Evolutionary conservation across 257 asterid species (phyloP), one percentile per base, ranked within the genome.

Genomic region (Thymus mandschuricus): DNA sequence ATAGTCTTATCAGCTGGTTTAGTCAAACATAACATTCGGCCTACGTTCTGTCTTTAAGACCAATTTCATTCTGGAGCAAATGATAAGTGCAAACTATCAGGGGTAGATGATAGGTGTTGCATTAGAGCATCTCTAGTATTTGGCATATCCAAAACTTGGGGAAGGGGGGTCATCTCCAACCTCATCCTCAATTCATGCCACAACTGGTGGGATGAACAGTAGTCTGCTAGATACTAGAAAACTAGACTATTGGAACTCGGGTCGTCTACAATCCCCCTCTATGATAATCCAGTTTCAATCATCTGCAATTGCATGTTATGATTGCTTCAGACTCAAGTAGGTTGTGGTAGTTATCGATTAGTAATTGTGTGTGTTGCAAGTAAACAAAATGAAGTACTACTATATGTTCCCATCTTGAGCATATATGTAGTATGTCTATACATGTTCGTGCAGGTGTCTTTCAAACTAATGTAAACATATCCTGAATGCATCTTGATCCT

Each of bases 11-110:
- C 61, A 64, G 27, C 34, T 27, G 51, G 67, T 65, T 50, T 29
- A 29, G 61, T 29, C 46, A 41, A 64, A 46, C 58, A 33, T 60
- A 30, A 58, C 43, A 35, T 49, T 8, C 8, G 48, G 10, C 43
- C 75, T 13, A 55, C 60, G 1, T 21, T 67, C 35, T 66, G 31
- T 43, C 46, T 64, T 35, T 49, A 21, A 60, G 8, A n/a, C 52
- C 60, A 49, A 35, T 46, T 29, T 70, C 38, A 15, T 41, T 60
- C 31, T 69, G 12, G 21, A n/a, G 46, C 46, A 12, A 13, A 48
- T 27, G 50, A 57, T 6, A 48, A 40, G 38, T 34, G 7, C 11
- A 52, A 38, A 15, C 52, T 71, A 60, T 45, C 8, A 9, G 74
- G 40, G 43, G 61, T 55, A 27, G 56, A 21, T 41, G 15, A 31